Conservation (phyloP, 225 moss, liverwort and hornwort species). For the Pleurozium schreberi region DNA sequence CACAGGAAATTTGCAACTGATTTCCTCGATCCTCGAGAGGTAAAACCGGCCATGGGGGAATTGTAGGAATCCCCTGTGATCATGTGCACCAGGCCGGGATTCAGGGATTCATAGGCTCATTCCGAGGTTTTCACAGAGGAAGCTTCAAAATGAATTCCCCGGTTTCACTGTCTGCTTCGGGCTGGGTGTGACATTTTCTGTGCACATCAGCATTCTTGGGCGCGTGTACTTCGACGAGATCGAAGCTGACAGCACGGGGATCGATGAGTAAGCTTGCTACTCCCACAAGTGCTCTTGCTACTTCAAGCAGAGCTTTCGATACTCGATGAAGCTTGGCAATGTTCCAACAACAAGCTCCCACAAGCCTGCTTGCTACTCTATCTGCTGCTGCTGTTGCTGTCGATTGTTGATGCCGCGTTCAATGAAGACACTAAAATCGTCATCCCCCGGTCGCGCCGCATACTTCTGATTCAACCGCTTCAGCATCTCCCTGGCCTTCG, state of each 20-base stretch:
- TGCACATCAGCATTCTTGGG: not conserved
- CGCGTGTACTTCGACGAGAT: not conserved
- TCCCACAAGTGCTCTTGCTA: not conserved
- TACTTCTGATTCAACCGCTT: conserved; percentile 44
- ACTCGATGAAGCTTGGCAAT: no score
- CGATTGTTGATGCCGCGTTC: not conserved
- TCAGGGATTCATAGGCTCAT: not conserved
- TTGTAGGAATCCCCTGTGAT: not conserved
- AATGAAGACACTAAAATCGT: not conserved
- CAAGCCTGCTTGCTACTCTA: not conserved
- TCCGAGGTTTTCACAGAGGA: not conserved
- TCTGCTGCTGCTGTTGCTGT: not conserved
- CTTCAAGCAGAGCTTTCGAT: no score
- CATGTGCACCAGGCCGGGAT: no score
- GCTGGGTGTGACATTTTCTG: not conserved
- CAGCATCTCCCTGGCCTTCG: conserved; percentile 40
- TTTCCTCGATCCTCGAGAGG: not conserved
- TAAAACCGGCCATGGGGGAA: not conserved
- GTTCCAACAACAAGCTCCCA: not conserved
- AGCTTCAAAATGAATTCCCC: no score
- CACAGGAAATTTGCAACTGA: not conserved
- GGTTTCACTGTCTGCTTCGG: not conserved
- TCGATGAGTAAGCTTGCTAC: not conserved
- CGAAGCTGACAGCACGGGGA: not conserved
- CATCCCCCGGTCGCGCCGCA: conserved; percentile 10